Evolutionary conservation across 1,284 basidiomycete genomes (phyloP).

Genomic region (Rhodotorula sp.): DNA sequence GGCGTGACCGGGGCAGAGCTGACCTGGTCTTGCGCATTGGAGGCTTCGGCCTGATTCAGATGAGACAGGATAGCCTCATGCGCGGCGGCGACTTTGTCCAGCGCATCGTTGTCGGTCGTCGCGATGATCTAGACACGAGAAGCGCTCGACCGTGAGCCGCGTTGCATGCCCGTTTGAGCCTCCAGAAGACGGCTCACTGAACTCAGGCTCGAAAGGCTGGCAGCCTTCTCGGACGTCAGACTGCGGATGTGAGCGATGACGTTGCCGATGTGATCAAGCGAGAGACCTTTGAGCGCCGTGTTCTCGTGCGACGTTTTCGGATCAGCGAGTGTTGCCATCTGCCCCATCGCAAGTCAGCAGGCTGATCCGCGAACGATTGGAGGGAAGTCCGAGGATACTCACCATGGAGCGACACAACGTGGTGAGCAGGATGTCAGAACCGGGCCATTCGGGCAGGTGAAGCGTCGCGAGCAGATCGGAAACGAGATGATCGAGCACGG

Average conservation of each 20-base stretch:
- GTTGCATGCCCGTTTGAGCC: constrained; percentile 50
- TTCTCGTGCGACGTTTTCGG: constrained; percentile 69
- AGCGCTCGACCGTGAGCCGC: constrained; percentile 27
- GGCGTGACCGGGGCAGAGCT: background rate
- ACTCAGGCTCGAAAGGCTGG: constrained; percentile 56
- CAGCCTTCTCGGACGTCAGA: constrained; percentile 39
- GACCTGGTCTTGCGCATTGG: background rate
- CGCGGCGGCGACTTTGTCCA: constrained; percentile 60
- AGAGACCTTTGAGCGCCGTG: constrained; percentile 78
- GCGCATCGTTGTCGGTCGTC: constrained; percentile 53
- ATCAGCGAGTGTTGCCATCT: constrained; percentile 78
- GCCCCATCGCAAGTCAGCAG: background rate
- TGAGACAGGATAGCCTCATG: constrained; percentile 60
- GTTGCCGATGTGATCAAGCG: constrained; percentile 88
- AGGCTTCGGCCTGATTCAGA: constrained; percentile 11
- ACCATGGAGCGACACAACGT: constrained; percentile 82
- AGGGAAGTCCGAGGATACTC: constrained; percentile 33
- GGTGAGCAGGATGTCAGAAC: constrained; percentile 72
- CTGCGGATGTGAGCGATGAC: constrained; percentile 75
- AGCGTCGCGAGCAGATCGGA: constrained; percentile 83
- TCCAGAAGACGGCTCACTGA: constrained; percentile 53
- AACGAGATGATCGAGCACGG: constrained; percentile 84
- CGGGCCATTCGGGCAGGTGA: constrained; percentile 96
- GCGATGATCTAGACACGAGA: too few relatives aligned
- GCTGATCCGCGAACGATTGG: background rate